These are phyloP conservation scores for Chaetomium strumarium DNA, from an alignment of 2,329 filamentous ascomycete genomes.

Conservation along the genomic window DNA sequence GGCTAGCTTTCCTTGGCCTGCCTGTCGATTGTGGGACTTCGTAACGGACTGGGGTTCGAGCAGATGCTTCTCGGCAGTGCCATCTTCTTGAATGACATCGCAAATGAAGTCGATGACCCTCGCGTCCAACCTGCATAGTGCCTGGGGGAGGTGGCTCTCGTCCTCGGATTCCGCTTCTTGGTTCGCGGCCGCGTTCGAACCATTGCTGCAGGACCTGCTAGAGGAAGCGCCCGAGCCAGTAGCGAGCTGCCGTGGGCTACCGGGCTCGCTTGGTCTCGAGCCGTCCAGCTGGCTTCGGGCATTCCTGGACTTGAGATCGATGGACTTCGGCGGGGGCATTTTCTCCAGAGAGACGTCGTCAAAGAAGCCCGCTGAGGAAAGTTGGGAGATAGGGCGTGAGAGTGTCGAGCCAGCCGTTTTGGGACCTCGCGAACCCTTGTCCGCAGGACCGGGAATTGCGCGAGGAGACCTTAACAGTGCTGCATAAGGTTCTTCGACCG, in stretches of 20 bases:
- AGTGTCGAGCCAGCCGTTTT: constrained; percentile 25
- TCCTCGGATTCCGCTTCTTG: constrained; percentile 26
- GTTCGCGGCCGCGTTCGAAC: constrained; percentile 16
- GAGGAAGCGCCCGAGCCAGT: constrained; percentile 19
- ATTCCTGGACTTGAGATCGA: constrained; percentile 22
- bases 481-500: constrained; percentile 28
- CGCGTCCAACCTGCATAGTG: constrained; percentile 47
- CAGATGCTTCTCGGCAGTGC: constrained; percentile 45
- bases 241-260: constrained; percentile 20
- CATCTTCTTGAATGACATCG: constrained; percentile 52
- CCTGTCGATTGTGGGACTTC: constrained; percentile 26
- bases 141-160: constrained; percentile 47
- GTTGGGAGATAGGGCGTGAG: constrained; percentile 31
- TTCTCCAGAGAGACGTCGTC: constrained; percentile 31
- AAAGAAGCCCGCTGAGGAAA: constrained; percentile 30
- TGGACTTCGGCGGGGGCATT: constrained; percentile 29
- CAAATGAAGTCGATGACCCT: constrained; percentile 56
- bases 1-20: constrained; percentile 28
- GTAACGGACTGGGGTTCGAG: constrained; percentile 36
- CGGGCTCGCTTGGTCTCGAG: constrained; percentile 15
- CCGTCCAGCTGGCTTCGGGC: constrained; percentile 21
- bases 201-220: constrained; percentile 21
- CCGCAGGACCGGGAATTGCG: constrained; percentile 15
- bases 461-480: constrained; percentile 29
- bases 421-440: constrained; percentile 20